Conservation (phyloP, 352 stramenopile genomes). For the Globisporangium okanoganense region DNA sequence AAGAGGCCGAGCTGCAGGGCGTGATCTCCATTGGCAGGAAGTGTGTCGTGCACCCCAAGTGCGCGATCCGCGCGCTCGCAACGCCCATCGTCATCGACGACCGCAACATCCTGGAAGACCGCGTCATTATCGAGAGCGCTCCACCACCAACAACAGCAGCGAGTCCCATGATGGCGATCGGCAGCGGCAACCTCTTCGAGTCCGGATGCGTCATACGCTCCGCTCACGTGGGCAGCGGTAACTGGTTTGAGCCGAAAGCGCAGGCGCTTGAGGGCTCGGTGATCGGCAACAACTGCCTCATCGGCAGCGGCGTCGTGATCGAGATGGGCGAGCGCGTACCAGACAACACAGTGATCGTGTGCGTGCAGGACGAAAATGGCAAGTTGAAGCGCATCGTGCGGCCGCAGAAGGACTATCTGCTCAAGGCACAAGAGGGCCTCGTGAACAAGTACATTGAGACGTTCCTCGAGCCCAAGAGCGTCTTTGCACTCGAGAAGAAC, state of each 20-base stretch:
- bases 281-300: constrained; percentile 78
- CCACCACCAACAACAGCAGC: constrained; percentile 5
- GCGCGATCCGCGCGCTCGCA: constrained; percentile 27
- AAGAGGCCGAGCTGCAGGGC: constrained; percentile 40
- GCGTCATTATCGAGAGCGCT: constrained; percentile 33
- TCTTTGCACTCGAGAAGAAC: constrained; percentile 74
- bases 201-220: constrained; percentile 65
- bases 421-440: constrained; percentile 43
- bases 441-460: constrained; percentile 75
- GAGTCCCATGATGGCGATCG: constrained; percentile 42
- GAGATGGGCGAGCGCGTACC: constrained; percentile 48
- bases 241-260: constrained; percentile 79
- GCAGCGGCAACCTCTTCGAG: constrained; percentile 76
- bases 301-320: constrained; percentile 78
- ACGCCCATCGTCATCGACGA: constrained; percentile 51
- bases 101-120: constrained; percentile 72
- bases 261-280: constrained; percentile 42
- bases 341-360: constrained; percentile 76
- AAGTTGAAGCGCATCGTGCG: constrained; percentile 38
- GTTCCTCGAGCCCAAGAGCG: constrained; percentile 70
- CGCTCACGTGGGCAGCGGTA: constrained; percentile 48
- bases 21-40: constrained; percentile 33
- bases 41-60: constrained; percentile 49
- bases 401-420: constrained; percentile 62
- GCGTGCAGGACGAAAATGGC: constrained; percentile 32